These are phyloP conservation scores for Erodium trifolium DNA, from an alignment of 441 rosid genomes.

Conservation along the genomic window DNA sequence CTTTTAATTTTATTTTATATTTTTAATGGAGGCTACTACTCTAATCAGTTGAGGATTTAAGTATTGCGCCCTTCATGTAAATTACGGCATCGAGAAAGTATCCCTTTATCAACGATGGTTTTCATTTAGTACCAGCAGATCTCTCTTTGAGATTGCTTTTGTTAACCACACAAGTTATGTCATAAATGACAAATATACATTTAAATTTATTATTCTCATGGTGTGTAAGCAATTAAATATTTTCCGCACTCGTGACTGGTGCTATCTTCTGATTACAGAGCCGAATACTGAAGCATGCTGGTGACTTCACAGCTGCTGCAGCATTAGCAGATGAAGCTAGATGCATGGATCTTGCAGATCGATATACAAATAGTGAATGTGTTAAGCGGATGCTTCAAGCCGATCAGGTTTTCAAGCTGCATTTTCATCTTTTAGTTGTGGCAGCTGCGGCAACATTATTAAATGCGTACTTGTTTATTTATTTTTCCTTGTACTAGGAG, in stretches of 20 bases:
- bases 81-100: not conserved
- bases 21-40: not conserved
- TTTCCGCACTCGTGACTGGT: not conserved
- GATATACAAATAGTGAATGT: constrained; percentile 91
- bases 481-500: constrained; percentile 10
- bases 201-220: not conserved
- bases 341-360: constrained; percentile 98
- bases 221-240: not conserved
- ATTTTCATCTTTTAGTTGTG: not conserved
- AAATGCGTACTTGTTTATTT: constrained; percentile 1
- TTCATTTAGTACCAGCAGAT: not conserved
- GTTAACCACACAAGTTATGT: not conserved
- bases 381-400: constrained; percentile 99
- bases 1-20: not conserved
- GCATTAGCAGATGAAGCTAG: constrained; percentile 99
- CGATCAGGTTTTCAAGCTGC: constrained; percentile 64
- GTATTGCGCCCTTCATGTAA: too few relatives aligned
- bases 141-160: not conserved
- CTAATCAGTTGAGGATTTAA: too few relatives aligned
- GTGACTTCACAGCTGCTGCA: constrained; percentile 87
- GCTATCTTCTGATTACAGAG: constrained; percentile 44
- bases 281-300: constrained; percentile 98
- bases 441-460: not conserved
- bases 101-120: not conserved
- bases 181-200: not conserved